A percentile compares a stretch with the other conserved stretches of the same genome.
These are phyloP conservation scores for Magnusiomyces fungicola DNA, from an alignment of 1,139 yeast genomes.

Conservation along the genomic window DNA sequence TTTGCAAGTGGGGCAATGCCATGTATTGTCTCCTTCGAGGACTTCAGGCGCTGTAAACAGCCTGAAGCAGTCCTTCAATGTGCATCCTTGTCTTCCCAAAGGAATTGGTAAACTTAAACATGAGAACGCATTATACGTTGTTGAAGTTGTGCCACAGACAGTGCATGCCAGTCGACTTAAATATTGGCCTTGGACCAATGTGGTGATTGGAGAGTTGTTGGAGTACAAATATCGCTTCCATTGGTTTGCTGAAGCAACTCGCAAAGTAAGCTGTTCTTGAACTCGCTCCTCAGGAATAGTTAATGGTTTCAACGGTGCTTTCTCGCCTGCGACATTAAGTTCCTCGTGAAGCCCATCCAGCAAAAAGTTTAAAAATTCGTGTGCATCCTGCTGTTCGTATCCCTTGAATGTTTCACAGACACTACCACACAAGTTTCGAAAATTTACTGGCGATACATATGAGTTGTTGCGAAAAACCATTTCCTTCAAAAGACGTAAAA, in stretches of 20 bases:
- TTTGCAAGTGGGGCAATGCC: constrained; percentile 85
- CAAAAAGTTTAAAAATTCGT: constrained; percentile 78
- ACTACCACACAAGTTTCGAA: constrained; percentile 60
- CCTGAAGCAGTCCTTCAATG: constrained; percentile 57
- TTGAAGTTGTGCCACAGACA: constrained; percentile 70
- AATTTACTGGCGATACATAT: constrained; percentile 48
- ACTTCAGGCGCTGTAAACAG: constrained; percentile 62
- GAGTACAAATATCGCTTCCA: constrained; percentile 89
- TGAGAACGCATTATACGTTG: constrained; percentile 79
- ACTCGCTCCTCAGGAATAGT: constrained; percentile 69
- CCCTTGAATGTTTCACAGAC: constrained; percentile 65
- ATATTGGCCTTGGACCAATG: constrained; percentile 85
- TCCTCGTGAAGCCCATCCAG: constrained; percentile 88
- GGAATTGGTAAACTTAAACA: constrained; percentile 74
- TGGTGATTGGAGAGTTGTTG: constrained; percentile 79
- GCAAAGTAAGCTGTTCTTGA: constrained; percentile 66
- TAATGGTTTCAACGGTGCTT: constrained; percentile 47
- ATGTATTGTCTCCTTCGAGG: constrained; percentile 74
- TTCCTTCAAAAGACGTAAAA: constrained; percentile 55
- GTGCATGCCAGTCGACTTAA: constrained; percentile 72
- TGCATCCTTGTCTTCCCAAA: constrained; percentile 30
- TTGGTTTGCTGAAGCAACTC: constrained; percentile 85
- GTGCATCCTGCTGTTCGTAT: constrained; percentile 89
- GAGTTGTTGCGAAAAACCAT: constrained; percentile 44
- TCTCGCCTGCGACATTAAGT: constrained; percentile 59